phyloP scores from a whole-genome alignment of 176 grass and related monocot genomes.

The Rhipidocladum racemiflorum region DNA sequence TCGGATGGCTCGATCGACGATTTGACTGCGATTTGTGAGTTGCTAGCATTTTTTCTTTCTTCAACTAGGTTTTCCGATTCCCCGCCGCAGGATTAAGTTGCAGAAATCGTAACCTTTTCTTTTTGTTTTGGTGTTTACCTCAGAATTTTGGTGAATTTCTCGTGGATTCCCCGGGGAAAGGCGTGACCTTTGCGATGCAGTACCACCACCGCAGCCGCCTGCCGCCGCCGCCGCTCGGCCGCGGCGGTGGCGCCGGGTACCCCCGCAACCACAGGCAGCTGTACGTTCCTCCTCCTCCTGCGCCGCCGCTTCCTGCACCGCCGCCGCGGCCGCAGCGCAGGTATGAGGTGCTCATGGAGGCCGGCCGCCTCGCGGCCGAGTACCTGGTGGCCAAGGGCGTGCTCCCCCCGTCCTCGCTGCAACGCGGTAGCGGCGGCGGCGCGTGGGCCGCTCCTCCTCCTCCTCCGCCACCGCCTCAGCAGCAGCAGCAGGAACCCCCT shows the following conservation, averaged over 20 bases:
- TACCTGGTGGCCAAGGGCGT: constrained; percentile 77
- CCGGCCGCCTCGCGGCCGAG: constrained; percentile 90
- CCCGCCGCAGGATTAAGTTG: constrained; percentile 18
- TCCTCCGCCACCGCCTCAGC: constrained; percentile 16
- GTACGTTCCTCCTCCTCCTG: background rate
- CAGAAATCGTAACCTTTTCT: constrained; percentile 30
- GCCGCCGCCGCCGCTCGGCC: constrained; percentile 34
- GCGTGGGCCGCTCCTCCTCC: constrained; percentile 23
- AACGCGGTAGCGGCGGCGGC: constrained; percentile 30
- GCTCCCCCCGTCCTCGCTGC: constrained; percentile 59
- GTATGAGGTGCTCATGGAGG: constrained; percentile 82
- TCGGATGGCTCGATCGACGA: constrained; percentile 22
- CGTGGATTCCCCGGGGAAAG: constrained; percentile 30
- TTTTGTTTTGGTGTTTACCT: constrained; percentile 11
- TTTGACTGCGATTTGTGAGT: constrained; percentile 34
- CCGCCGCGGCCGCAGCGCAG: constrained; percentile 35
- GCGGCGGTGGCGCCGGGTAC: constrained; percentile 26
- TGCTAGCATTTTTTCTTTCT: background rate
- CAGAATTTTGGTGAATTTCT: constrained; percentile 39
- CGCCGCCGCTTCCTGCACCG: background rate
- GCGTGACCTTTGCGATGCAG: constrained; percentile 42
- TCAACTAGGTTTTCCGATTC: constrained; percentile 40
- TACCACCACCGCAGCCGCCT: constrained; percentile 38
- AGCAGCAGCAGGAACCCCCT: constrained; percentile 7
- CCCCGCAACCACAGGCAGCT: constrained; percentile 34